A percentile compares a stretch with the other conserved stretches of the same genome.
These are phyloP conservation scores for Jackrogersella multiformis DNA, from an alignment of 495 filamentous ascomycete genomes.

Conservation along the genomic window DNA sequence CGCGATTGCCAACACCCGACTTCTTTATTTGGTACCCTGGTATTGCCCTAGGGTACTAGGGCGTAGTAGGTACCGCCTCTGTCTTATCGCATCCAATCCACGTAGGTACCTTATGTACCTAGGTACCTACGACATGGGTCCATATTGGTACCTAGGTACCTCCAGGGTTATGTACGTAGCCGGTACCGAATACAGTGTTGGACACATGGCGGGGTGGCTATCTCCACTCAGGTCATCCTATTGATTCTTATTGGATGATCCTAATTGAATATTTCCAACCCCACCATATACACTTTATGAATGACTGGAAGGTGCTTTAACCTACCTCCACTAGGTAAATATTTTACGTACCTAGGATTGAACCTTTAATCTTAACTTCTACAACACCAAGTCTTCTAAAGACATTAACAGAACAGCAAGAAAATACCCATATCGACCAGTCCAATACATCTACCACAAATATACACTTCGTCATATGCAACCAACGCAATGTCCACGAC, in stretches of 20 bases:
- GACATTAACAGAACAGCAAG: neutral
- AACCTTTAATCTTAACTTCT: neutral
- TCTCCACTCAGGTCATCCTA: slow-evolving; percentile 3
- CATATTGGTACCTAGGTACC: neutral
- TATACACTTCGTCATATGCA: neutral
- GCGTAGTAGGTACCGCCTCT: too few relatives aligned
- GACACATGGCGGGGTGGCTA: neutral
- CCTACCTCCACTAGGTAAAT: too few relatives aligned
- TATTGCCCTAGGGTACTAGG: neutral
- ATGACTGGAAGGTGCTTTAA: neutral
- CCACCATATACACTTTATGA: slow-evolving; percentile 12
- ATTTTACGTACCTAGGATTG: too few relatives aligned
- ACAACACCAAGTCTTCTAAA: neutral
- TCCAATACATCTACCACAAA: neutral
- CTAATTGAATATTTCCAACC: neutral
- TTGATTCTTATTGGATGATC: slow-evolving; percentile 6
- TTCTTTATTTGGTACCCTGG: neutral
- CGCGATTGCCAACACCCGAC: neutral
- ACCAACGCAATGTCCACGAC: slow-evolving; percentile 53
- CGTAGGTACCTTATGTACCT: too few relatives aligned
- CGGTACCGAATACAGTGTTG: neutral
- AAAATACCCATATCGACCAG: neutral
- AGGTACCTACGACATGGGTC: too few relatives aligned
- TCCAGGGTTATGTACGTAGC: neutral
- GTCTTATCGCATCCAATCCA: too few relatives aligned